Conservation (phyloP, 2,329 filamentous ascomycete species). For the Fusarium torreyae region DNA sequence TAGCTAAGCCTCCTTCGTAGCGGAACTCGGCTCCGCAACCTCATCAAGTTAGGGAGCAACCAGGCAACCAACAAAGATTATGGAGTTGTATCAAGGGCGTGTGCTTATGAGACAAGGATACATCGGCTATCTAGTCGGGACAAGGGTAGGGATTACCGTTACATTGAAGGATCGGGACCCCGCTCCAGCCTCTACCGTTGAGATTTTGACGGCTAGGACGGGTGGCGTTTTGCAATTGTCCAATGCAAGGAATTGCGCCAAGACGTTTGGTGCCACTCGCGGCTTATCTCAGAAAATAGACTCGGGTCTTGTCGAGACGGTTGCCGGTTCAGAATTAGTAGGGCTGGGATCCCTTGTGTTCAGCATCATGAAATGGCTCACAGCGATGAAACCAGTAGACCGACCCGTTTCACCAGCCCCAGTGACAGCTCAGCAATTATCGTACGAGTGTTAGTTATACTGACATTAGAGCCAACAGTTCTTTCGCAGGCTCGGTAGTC, state of each 20-base stretch:
- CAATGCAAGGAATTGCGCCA: background rate
- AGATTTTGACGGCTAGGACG: background rate
- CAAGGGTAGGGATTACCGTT: conserved; percentile 6
- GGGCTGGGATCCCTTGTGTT: background rate
- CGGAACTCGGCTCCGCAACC: conserved; percentile 9
- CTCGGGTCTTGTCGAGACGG: background rate
- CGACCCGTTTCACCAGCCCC: background rate
- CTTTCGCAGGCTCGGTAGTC: no score
- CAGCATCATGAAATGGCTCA: background rate
- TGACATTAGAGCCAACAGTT: background rate
- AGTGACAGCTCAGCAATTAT: conserved; percentile 1
- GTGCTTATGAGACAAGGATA: conserved; percentile 6
- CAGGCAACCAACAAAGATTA: conserved; percentile 1
- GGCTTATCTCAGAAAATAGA: conserved; percentile 28
- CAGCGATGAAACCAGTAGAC: background rate
- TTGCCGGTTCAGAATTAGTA: background rate
- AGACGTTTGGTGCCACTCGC: background rate
- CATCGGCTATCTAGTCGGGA: conserved; percentile 8
- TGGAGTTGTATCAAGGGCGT: background rate
- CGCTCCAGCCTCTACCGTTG: background rate
- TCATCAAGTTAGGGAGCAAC: background rate
- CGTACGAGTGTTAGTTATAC: background rate
- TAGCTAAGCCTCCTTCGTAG: background rate
- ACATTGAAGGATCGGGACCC: conserved; percentile 15
- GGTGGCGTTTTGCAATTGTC: background rate